Evolutionary conservation across 1,139 yeast species (phyloP).

Genomic region (Debaryomycetaceae sp.): DNA sequence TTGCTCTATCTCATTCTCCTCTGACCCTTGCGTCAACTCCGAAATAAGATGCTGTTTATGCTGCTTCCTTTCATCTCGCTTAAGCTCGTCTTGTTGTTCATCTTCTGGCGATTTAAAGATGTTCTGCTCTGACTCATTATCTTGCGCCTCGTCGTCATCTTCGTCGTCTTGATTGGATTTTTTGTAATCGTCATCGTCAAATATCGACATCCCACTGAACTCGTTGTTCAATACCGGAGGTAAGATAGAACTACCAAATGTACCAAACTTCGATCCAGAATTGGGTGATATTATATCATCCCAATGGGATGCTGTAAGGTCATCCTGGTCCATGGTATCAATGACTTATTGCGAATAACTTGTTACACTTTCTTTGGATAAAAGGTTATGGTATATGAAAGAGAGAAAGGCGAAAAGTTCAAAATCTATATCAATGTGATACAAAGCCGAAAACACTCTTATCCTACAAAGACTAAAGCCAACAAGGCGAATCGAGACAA

Average conservation of each 20-base stretch:
- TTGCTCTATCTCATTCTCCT: conserved; percentile 21
- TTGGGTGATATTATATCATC: conserved; percentile 30
- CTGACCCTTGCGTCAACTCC: conserved; percentile 33
- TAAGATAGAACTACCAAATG: conserved; percentile 7
- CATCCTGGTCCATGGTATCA: conserved; percentile 27
- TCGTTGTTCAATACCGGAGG: conserved; percentile 21
- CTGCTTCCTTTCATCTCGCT: conserved; percentile 32
- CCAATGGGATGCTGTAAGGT: conserved; percentile 37
- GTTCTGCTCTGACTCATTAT: conserved; percentile 10
- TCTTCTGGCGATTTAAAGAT: conserved; percentile 14
- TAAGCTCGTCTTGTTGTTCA: conserved; percentile 31
- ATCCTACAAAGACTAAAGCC: too few species aligned
- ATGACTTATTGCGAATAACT: background rate
- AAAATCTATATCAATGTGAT: background rate
- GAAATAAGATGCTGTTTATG: conserved; percentile 33
- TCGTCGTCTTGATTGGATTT: conserved; percentile 12
- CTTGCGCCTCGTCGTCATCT: conserved; percentile 13
- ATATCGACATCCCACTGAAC: conserved; percentile 21
- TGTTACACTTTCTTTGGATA: background rate
- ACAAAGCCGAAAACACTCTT: background rate
- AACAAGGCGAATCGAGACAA: too few species aligned
- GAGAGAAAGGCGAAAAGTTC: background rate
- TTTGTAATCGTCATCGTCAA: conserved; percentile 17
- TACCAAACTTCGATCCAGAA: conserved; percentile 8
- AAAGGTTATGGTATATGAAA: too few species aligned